These are phyloP conservation scores for Neoboletus brunneissimus DNA, from an alignment of 768 basidiomycete genomes.

Conservation along the genomic window DNA sequence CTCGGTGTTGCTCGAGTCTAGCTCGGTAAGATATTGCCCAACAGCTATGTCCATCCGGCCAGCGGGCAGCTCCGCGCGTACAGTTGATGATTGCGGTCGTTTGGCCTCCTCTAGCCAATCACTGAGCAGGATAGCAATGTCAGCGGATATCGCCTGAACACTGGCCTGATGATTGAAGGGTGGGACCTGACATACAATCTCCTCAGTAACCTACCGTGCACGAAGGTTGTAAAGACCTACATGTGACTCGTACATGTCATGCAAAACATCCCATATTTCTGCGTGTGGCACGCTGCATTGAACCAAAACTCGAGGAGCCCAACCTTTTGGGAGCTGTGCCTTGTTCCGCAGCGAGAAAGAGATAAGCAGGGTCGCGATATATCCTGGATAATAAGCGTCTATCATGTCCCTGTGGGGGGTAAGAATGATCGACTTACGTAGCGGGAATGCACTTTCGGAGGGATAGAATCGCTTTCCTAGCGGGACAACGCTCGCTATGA, in stretches of 20 bases:
- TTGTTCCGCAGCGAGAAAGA: slow-evolving; percentile 65
- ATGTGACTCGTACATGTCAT: slow-evolving; percentile 86
- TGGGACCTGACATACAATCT: slow-evolving; percentile 51
- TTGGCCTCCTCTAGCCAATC: slow-evolving; percentile 82
- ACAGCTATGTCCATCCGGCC: slow-evolving; percentile 71
- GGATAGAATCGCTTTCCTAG: slow-evolving; percentile 87
- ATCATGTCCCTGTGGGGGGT: not conserved
- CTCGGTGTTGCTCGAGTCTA: slow-evolving; percentile 59
- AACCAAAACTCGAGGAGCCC: slow-evolving; percentile 75
- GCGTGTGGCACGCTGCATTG: slow-evolving; percentile 79
- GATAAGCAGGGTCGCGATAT: slow-evolving; percentile 72
- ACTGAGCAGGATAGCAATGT: slow-evolving; percentile 74
- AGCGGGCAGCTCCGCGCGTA: slow-evolving; percentile 70
- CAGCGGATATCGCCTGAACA: slow-evolving; percentile 75
- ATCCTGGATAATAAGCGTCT: slow-evolving; percentile 45
- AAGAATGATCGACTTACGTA: slow-evolving; percentile 51
- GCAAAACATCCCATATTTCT: slow-evolving; percentile 82
- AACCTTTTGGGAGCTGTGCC: slow-evolving; percentile 63
- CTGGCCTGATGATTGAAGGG: slow-evolving; percentile 81
- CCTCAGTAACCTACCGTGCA: not conserved
- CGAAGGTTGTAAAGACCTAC: slow-evolving; percentile 41
- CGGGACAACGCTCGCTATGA: slow-evolving; percentile 62
- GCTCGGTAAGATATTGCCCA: slow-evolving; percentile 70
- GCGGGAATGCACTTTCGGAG: slow-evolving; percentile 85
- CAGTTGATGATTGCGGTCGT: slow-evolving; percentile 63